Evolutionary conservation across 1,284 basidiomycete species (phyloP), one percentile per base, ranked within the genome.

Genomic region (Binderoboletus segoi): DNA sequence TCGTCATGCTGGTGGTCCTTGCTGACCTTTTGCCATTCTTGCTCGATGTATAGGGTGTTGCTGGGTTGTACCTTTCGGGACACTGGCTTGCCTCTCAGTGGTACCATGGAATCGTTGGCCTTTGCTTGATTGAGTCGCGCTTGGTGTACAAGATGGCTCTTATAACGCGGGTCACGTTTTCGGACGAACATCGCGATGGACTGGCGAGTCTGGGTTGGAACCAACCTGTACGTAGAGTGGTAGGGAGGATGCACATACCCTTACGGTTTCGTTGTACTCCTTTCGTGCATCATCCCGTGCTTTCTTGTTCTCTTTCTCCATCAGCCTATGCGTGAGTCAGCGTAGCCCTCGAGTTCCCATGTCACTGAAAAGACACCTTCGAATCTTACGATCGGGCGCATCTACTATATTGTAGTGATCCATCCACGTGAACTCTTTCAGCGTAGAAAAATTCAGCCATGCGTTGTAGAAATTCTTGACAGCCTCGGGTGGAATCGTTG

Each of bases 221-320:
- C 8, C 24, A 28, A 42, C 40, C 23, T 12, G 6, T 18, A 26
- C 12, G 18, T 30, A 28, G 1, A 28, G 44, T 30, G 20, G 4
- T 16, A 43, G 21, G 20, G 26, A 30, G 4, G 38, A 24, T n/a
- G 26, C 3, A 60, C 86, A 54, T 66, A 94, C 94, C 67, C 89
- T 79, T 35, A 99, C 81, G 1, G 89, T 90, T 45, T 98, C 96
- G 65, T 96, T 98, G 73, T 97, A 99, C 63, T 99, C 96, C 67
- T 85, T 85, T 38, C 91, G 82, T 8, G 91, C 90, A 42, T 93
- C 90, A 40, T 97, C 94, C 16, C 96, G 82, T 10, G 86, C 84
- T 65, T 94, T 94, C 74, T 93, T 94, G 73, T 99, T 99, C 65
- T 98, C 97, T 67, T 90, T 93, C 71, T 99, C 97, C 90, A 99